Percentiles rank a stretch among this genome's conserved stretches.
Evolutionary conservation across 129 eudicot species (phyloP).

Genomic region (Helichrysum umbraculigerum): DNA sequence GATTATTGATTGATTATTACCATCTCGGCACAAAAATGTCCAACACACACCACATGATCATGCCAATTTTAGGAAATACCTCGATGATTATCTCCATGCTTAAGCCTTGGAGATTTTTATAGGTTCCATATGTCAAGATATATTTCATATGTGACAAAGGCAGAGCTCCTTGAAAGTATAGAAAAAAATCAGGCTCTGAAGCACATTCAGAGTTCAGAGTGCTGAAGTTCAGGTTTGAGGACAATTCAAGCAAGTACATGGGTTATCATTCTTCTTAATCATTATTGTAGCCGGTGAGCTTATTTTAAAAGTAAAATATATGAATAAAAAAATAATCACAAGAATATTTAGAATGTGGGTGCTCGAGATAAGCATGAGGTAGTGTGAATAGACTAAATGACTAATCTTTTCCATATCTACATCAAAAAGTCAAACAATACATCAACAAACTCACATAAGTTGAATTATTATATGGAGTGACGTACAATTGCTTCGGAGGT

Average conservation of each 20-base stretch:
- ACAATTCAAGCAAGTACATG: too few species aligned
- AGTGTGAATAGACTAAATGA: neutral
- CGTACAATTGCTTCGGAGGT: neutral
- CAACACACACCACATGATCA: neutral
- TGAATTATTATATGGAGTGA: neutral
- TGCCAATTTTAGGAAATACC: neutral
- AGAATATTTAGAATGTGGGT: neutral
- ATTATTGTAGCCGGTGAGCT: neutral
- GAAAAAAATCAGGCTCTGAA: too few species aligned
- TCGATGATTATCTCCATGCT: neutral
- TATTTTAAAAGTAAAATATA: neutral
- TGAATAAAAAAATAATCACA: neutral
- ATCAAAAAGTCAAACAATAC: constrained; percentile 19
- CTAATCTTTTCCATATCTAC: constrained; percentile 22
- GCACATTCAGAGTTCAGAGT: too few species aligned
- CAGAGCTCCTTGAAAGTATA: too few species aligned
- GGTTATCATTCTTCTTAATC: neutral
- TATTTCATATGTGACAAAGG: too few species aligned
- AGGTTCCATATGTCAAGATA: too few species aligned
- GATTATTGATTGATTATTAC: too few species aligned
- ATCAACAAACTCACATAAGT: constrained; percentile 5
- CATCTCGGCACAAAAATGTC: too few species aligned
- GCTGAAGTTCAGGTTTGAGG: too few species aligned
- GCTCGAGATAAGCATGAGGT: neutral
- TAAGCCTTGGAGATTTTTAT: too few species aligned